Conservation (phyloP, 371 early-diverging fungal genomes). For the Batkoa obscura region DNA sequence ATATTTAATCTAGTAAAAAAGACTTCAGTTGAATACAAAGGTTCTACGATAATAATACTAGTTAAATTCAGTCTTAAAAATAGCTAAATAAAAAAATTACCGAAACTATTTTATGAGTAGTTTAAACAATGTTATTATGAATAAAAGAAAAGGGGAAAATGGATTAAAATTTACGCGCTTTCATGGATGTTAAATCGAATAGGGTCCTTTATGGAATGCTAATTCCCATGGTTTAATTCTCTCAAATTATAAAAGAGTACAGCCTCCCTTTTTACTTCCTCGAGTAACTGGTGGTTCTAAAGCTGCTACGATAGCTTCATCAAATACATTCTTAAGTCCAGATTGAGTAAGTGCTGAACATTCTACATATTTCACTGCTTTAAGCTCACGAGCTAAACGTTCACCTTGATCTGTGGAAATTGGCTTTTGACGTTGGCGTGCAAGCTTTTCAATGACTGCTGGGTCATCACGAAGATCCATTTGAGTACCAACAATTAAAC, state of each 20-base stretch:
- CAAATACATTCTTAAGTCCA: conserved; percentile 94
- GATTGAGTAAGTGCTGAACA: conserved; percentile 92
- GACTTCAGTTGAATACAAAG: no score
- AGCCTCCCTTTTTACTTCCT: conserved; percentile 44
- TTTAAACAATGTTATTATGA: no score
- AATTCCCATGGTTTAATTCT: background rate
- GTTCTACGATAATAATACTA: no score
- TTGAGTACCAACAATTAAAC: conserved; percentile 92
- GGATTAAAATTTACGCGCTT: no score
- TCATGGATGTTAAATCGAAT: no score
- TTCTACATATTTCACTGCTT: conserved; percentile 93
- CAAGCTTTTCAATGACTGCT: conserved; percentile 56
- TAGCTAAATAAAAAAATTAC: no score
- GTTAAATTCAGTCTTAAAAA: no score
- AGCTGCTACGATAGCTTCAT: conserved; percentile 96
- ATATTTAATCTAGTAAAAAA: no score
- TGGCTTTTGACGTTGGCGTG: conserved; percentile 64
- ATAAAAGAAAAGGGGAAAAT: no score
- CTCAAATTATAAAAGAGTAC: conserved; percentile 37
- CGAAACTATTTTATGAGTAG: no score
- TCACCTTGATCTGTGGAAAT: conserved; percentile 68
- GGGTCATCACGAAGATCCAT: conserved; percentile 86
- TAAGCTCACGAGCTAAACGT: conserved; percentile 65
- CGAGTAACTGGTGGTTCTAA: conserved; percentile 75
- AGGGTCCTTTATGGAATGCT: no score